Percentiles rank a stretch among this genome's conserved stretches.
These are phyloP conservation scores for Ustilago vetiveriae DNA, from an alignment of 1,284 basidiomycete species.

Conservation along the genomic window DNA sequence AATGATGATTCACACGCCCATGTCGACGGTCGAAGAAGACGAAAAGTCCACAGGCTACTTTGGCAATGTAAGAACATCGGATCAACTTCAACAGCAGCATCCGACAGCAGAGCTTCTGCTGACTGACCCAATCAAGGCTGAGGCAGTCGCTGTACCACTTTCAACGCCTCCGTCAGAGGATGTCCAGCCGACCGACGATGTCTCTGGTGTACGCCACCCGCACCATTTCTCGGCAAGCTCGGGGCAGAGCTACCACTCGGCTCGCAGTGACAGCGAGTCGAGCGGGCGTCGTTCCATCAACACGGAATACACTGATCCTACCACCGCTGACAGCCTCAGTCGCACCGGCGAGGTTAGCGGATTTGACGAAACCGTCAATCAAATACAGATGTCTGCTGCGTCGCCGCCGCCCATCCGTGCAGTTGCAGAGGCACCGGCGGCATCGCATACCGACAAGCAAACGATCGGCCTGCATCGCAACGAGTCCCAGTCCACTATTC, in stretches of 20 bases:
- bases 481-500: constrained; percentile 69
- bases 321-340: constrained; percentile 41
- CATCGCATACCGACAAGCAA: constrained; percentile 18
- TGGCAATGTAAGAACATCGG: constrained; percentile 6
- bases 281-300: constrained; percentile 54
- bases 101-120: not conserved
- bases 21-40: constrained; percentile 56
- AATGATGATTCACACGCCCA: constrained; percentile 40
- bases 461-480: constrained; percentile 64
- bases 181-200: too few relatives aligned
- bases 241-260: constrained; percentile 55
- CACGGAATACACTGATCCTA: constrained; percentile 49
- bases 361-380: not conserved
- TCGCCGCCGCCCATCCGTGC: constrained; percentile 4
- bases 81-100: not conserved
- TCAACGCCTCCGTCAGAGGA: too few relatives aligned
- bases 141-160: too few relatives aligned
- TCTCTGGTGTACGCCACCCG: constrained; percentile 2
- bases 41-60: constrained; percentile 22
- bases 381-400: not conserved
- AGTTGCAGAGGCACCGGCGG: not conserved
- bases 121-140: too few relatives aligned
- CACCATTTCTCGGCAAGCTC: constrained; percentile 46
- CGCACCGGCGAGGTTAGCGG: constrained; percentile 15
- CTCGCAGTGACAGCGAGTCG: constrained; percentile 56